A percentile compares a stretch with the other conserved stretches of the same genome.
These are phyloP conservation scores for Rosa lucieae DNA, from an alignment of 306 rosid species.

Conservation along the genomic window DNA sequence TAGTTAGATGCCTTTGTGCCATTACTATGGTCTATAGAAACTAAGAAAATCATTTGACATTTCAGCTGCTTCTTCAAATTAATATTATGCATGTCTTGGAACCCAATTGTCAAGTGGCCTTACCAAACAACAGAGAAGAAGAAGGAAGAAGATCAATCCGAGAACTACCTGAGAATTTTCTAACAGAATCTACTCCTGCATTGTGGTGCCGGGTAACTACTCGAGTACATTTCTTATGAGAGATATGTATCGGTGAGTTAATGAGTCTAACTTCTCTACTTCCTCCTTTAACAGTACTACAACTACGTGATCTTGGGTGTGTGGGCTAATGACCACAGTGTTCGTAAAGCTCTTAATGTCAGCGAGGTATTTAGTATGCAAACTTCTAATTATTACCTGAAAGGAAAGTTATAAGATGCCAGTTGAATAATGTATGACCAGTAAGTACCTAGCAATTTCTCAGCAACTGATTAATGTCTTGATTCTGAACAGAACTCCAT, in stretches of 20 bases:
- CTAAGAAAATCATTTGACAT: slow-evolving; percentile 5
- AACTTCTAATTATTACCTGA: neutral
- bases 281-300: slow-evolving; percentile 15
- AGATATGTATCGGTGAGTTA: neutral
- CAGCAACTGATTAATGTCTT: neutral
- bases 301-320: slow-evolving; percentile 22
- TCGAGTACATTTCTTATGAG: neutral
- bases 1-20: neutral
- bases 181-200: neutral
- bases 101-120: slow-evolving; percentile 25
- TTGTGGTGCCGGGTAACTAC: slow-evolving; percentile 26
- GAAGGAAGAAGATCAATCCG: slow-evolving; percentile 20
- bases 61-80: slow-evolving; percentile 28
- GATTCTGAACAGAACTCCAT: slow-evolving; percentile 16
- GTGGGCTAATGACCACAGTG: slow-evolving; percentile 29
- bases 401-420: neutral
- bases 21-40: neutral
- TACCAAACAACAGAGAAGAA: slow-evolving; percentile 18
- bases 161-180: slow-evolving; percentile 10
- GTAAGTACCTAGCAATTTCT: neutral
- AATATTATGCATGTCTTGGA: slow-evolving; percentile 28
- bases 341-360: slow-evolving; percentile 25
- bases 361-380: slow-evolving; percentile 14
- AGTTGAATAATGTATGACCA: neutral
- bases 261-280: neutral